Evolutionary conservation across 139 green algal species (phyloP).

Genomic region (Medakamo hakoo): DNA sequence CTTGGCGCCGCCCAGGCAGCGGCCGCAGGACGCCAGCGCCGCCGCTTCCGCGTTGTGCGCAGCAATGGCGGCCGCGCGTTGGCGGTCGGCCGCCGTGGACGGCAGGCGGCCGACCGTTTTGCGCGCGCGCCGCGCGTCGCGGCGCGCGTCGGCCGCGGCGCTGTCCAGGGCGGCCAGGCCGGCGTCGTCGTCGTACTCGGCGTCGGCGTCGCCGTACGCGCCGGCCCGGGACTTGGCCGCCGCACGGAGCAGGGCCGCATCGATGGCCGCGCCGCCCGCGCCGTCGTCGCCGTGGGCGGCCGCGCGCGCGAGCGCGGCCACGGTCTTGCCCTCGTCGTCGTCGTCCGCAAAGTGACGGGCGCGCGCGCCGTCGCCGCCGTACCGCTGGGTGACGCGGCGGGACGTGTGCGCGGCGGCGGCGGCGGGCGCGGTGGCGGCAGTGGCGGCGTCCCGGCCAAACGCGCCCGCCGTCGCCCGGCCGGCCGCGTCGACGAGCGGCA

Average conservation of each 20-base stretch:
- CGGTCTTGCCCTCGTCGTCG: conserved; percentile 32
- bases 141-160: conserved; percentile 7
- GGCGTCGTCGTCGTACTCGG: conserved; percentile 86
- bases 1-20: too few species aligned
- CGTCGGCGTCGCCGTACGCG: conserved; percentile 36
- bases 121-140: conserved; percentile 5
- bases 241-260: background rate
- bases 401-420: conserved; percentile 1
- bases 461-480: conserved; percentile 55
- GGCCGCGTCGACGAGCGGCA: conserved; percentile 52
- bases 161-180: conserved; percentile 54
- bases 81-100: too few species aligned
- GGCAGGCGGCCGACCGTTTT: too few species aligned
- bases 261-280: conserved; percentile 5
- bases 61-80: too few species aligned
- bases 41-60: too few species aligned
- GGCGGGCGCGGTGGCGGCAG: background rate
- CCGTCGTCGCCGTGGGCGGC: conserved; percentile 34
- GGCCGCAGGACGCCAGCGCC: too few species aligned
- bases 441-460: conserved; percentile 58
- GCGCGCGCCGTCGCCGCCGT: conserved; percentile 33
- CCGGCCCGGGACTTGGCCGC: background rate
- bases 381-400: conserved; percentile 27
- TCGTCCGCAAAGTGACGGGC: conserved; percentile 77
- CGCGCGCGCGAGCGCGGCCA: conserved; percentile 57